Conservation (phyloP, 2,329 filamentous ascomycete genomes). For the Xylariaceae sp. region DNA sequence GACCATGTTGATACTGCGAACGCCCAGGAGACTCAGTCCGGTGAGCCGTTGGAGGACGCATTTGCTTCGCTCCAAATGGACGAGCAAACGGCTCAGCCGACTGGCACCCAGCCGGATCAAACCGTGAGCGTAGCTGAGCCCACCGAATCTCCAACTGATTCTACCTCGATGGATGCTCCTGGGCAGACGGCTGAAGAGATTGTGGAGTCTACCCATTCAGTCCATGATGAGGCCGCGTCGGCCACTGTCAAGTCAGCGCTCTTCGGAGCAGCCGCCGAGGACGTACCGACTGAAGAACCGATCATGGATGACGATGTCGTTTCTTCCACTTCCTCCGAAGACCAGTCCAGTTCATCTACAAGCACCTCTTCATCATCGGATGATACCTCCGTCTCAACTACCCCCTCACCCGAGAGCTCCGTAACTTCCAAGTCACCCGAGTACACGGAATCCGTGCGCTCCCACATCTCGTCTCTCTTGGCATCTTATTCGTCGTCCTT, state of each 20-base stretch:
- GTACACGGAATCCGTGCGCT: constrained; percentile 47
- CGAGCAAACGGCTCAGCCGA: constrained; percentile 22
- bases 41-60: constrained; percentile 20
- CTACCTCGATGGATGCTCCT: constrained; percentile 23
- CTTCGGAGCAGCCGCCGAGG: constrained; percentile 48
- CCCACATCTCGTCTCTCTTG: constrained; percentile 63
- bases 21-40: constrained; percentile 30
- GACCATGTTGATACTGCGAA: constrained; percentile 17
- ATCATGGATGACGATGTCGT: constrained; percentile 47
- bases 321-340: constrained; percentile 33
- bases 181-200: constrained; percentile 33
- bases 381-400: constrained; percentile 42
- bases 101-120: constrained; percentile 21
- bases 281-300: constrained; percentile 43
- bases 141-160: constrained; percentile 21
- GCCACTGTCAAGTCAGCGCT: constrained; percentile 42
- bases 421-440: too few relatives aligned
- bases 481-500: constrained; percentile 66
- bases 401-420: too few relatives aligned
- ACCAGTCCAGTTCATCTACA: constrained; percentile 33
- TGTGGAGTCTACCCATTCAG: constrained; percentile 26
- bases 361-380: constrained; percentile 38
- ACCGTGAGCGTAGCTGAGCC: constrained; percentile 31
- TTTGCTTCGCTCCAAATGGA: constrained; percentile 25
- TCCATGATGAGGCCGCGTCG: constrained; percentile 19